Evolutionary conservation across 2,329 filamentous ascomycete species (phyloP).

Genomic region (Dothideomycetes sp.): DNA sequence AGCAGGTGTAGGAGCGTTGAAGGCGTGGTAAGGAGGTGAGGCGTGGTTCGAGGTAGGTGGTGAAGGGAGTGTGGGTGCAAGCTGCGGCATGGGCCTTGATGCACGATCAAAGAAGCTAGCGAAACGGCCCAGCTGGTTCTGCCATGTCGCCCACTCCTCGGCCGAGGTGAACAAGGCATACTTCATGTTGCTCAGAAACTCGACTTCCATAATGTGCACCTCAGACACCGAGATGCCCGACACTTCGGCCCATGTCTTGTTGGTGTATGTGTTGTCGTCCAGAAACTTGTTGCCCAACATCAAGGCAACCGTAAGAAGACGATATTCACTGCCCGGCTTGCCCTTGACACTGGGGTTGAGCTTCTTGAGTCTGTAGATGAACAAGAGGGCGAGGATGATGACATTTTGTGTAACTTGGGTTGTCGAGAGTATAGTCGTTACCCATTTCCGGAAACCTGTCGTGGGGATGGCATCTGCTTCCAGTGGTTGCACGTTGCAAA

Average conservation of each 20-base stretch:
- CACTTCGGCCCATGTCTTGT: slow-evolving; percentile 98
- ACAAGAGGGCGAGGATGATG: slow-evolving; percentile 77
- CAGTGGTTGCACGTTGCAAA: slow-evolving; percentile 41
- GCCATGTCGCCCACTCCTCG: slow-evolving; percentile 80
- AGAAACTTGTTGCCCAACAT: slow-evolving; percentile 99
- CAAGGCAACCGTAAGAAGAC: slow-evolving; percentile 82
- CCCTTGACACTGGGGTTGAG: slow-evolving; percentile 83
- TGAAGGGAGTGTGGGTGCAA: slow-evolving; percentile 40
- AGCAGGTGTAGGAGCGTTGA: slow-evolving; percentile 14
- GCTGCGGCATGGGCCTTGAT: slow-evolving; percentile 32
- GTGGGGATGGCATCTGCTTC: slow-evolving; percentile 65
- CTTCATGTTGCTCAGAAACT: slow-evolving; percentile 96
- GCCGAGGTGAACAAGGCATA: slow-evolving; percentile 85
- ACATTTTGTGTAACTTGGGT: slow-evolving; percentile 97
- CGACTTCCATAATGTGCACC: slow-evolving; percentile 99
- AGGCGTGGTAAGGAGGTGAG: slow-evolving; percentile 38
- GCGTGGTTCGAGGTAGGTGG: slow-evolving; percentile 42
- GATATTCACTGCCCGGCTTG: slow-evolving; percentile 85
- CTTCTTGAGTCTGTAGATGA: slow-evolving; percentile 87
- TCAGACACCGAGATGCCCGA: slow-evolving; percentile 88
- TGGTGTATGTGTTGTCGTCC: slow-evolving; percentile 98
- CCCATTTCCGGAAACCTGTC: slow-evolving; percentile 84
- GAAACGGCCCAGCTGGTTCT: slow-evolving; percentile 72
- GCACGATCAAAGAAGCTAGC: slow-evolving; percentile 73
- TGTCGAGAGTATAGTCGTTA: slow-evolving; percentile 78